Base-by-base conservation (phyloP, 1,284 basidiomycete species). In the Waitea zeae region DNA sequence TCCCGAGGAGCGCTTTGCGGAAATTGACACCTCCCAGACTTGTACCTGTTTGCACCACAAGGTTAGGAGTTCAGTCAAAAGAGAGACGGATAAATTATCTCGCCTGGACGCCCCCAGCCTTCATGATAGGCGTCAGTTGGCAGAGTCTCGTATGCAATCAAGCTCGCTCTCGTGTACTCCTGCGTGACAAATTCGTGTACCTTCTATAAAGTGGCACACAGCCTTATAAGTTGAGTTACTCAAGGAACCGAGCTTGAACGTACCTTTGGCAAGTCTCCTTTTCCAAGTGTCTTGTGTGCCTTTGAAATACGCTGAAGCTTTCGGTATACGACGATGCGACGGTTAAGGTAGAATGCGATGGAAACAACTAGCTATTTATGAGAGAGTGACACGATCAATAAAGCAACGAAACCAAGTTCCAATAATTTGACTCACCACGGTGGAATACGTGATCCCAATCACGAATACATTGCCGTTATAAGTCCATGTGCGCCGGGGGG, bases 21-120 rank as follows among this genome's bases (percentile, higher is more conserved):
- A 80, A 81, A 26, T 67, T 62, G 13, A 73, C 52, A 15, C 64
- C 70, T 15, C 59, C 64, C 46, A 69, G 66, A 41, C 62, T 62
- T 1, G 70, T 72, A 13, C 70, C 79, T 69, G 46, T 14, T 19
- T n/a, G n/a, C n/a, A n/a, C n/a, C n/a, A n/a, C n/a, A 14, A 38
- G 9, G 13, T 11, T 5, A 30, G 19, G 15, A 11, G 17, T 33
- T 20, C 20, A 30, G 17, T 31, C 38, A 20, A 17, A 27, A 5
- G 17, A 38, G 15, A 22, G 35, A 18, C 35, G 19, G 19, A 31
- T 20, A 28, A 32, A 42, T 31, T n/a, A n/a, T 52, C 66, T 38
- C 42, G 73, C 79, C 77, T 39, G 76, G 82, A 43, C 62, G 56
- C 12, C 84, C 84, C 83, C 84, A 89, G 11, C 86, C 86, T 39